A percentile compares a stretch with the other conserved stretches of the same genome.
Evolutionary conservation across 306 rosid species (phyloP).

Genomic region (Cicer cuneatum): DNA sequence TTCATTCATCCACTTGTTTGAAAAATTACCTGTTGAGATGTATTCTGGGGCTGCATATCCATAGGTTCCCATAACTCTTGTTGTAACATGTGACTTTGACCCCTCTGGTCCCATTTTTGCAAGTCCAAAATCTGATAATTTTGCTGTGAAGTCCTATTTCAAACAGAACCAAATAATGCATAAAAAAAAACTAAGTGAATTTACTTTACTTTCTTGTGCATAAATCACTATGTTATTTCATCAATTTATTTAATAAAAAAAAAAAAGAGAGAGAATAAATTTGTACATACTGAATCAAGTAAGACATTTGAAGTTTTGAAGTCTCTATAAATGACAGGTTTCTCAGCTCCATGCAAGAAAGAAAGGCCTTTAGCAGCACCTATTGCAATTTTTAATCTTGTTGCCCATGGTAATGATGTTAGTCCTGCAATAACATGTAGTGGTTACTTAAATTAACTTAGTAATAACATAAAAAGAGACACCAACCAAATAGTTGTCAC

Average conservation of each 20-base stretch:
- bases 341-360: conserved; percentile 92
- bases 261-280: neutral
- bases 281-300: conserved; percentile 75
- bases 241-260: neutral
- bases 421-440: conserved; percentile 57
- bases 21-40: conserved; percentile 73
- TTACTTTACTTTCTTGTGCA: conserved; percentile 15
- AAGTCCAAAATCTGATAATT: conserved; percentile 94
- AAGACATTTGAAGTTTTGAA: conserved; percentile 93
- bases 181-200: neutral
- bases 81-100: conserved; percentile 87
- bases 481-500: neutral
- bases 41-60: conserved; percentile 99
- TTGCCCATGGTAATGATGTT: conserved; percentile 88
- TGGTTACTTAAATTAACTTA: neutral
- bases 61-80: conserved; percentile 96
- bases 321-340: conserved; percentile 93
- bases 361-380: conserved; percentile 97
- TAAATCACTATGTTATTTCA: neutral
- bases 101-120: conserved; percentile 99
- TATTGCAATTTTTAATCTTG: conserved; percentile 77
- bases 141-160: conserved; percentile 82
- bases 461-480: neutral
- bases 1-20: neutral
- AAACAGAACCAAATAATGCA: conserved; percentile 32